Conservation (phyloP, 768 basidiomycete genomes). For the Russula emetica region DNA sequence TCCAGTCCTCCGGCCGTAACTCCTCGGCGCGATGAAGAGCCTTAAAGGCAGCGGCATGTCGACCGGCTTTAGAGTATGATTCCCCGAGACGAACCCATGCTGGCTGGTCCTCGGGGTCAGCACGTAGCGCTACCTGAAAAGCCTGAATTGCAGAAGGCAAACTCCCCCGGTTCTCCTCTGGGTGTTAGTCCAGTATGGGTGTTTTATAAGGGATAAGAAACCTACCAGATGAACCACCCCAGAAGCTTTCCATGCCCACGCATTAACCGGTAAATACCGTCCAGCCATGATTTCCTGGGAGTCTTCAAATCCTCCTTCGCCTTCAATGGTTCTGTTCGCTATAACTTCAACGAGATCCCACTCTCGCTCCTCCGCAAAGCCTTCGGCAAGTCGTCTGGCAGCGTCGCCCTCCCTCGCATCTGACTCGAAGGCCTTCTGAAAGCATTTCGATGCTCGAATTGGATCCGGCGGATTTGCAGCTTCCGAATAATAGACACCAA, state of each 20-base stretch:
- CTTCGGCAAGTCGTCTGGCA: slow-evolving; percentile 75
- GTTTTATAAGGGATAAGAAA: neutral
- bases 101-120: slow-evolving; percentile 67
- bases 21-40: slow-evolving; percentile 72
- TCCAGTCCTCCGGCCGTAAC: slow-evolving; percentile 76
- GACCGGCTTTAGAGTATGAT: slow-evolving; percentile 83
- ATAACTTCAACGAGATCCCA: slow-evolving; percentile 96
- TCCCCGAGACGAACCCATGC: slow-evolving; percentile 93
- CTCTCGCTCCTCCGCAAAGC: slow-evolving; percentile 88
- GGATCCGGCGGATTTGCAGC: slow-evolving; percentile 68
- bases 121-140: slow-evolving; percentile 81
- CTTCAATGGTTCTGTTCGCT: slow-evolving; percentile 88
- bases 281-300: slow-evolving; percentile 39
- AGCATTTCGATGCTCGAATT: slow-evolving; percentile 86
- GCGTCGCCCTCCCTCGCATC: slow-evolving; percentile 86
- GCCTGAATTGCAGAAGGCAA: slow-evolving; percentile 74
- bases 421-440: slow-evolving; percentile 96
- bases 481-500: slow-evolving; percentile 86
- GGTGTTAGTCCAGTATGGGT: slow-evolving; percentile 14
- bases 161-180: slow-evolving; percentile 56
- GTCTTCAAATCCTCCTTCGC: slow-evolving; percentile 72
- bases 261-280: slow-evolving; percentile 68
- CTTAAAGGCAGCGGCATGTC: slow-evolving; percentile 85
- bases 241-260: slow-evolving; percentile 98
- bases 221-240: slow-evolving; percentile 88